Evolutionary conservation across 2,329 filamentous ascomycete species (phyloP), one percentile per base, ranked within the genome.

Genomic region (Aspergillus eucalypticola): DNA sequence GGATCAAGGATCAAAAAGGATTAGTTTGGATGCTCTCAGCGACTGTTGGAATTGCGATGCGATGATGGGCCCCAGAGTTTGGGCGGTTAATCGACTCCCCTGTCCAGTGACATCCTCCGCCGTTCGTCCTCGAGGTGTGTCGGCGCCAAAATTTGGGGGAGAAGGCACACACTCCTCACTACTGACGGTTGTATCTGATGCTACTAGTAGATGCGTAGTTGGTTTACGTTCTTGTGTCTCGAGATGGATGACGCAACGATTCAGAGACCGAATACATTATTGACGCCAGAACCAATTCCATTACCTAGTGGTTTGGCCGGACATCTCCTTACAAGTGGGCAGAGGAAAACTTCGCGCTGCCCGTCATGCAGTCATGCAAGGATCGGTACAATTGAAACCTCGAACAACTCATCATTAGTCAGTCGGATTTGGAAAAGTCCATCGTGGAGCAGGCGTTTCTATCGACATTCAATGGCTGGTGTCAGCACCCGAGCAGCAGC

Each of bases 1-100:
- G n/a, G 11, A 54, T 21, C 52, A 27, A 54, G 52, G 38, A 54
- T 44, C 15, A 54, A 44, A 54, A 42, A 42, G 52, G 38, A n/a
- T 39, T 44, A 54, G 38, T 19, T 23, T 19, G 52, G 21, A 32
- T 32, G 17, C 32, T 15, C n/a, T 35, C 25, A 21, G 39, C 39
- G 41, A 21, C 39, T 29, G 29, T 54, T 35, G 10, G 32, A 35
- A 35, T 35, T 13, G 32, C 32, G 52, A 54, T 29, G 15, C 25
- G 25, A 27, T 27, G 25, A 27, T 27, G 25, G 25, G 23, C 13
- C 32, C 51, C 23, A 15, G 44, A 35, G 23, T 49, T 49, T 27
- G 32, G 32, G 51, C 32, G 51, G 51, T 54, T 39, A 49, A 17
- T 49, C 23, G 11, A 27, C 13, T 32, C 52, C n/a, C 38, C 53